These are phyloP conservation scores for Aspergillus udagawae DNA, from an alignment of 2,329 filamentous ascomycete genomes.

Conservation along the genomic window DNA sequence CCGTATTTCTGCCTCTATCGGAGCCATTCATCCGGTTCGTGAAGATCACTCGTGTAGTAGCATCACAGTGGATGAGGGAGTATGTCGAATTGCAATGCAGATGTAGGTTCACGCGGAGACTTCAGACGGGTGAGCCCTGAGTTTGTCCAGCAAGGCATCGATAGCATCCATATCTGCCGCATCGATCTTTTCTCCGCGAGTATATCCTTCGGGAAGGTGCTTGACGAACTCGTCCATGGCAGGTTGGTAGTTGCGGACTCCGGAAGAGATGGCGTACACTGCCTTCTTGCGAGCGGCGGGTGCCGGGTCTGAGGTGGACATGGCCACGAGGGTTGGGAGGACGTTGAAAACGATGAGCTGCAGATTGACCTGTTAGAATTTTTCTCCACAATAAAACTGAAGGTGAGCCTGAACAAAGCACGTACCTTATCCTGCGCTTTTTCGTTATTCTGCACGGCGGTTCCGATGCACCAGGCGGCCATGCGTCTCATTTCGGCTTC, in stretches of 20 bases:
- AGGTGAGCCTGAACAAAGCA: conserved; percentile 1
- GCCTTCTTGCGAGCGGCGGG: conserved; percentile 76
- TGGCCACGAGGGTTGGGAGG: conserved; percentile 63
- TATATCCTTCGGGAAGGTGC: conserved; percentile 58
- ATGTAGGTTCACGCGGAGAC: conserved; percentile 21
- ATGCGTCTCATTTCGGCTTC: conserved; percentile 72
- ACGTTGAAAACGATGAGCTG: conserved; percentile 59
- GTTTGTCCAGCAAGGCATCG: conserved; percentile 65
- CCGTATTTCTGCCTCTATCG: neutral
- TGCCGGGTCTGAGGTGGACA: conserved; percentile 59
- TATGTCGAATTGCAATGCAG: neutral
- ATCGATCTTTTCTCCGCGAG: conserved; percentile 61
- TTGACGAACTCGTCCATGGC: conserved; percentile 63
- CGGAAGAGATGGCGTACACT: conserved; percentile 81
- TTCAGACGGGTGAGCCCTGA: conserved; percentile 49
- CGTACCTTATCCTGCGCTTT: conserved; percentile 71
- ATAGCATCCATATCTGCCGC: conserved; percentile 84
- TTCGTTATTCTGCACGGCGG: conserved; percentile 93
- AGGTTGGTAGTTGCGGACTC: conserved; percentile 84
- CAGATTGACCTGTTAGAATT: neutral
- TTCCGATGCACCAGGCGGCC: conserved; percentile 92
- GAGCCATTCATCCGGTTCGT: neutral
- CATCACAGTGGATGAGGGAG: neutral
- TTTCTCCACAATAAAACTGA: neutral
- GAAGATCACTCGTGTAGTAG: neutral